Percentiles rank a stretch among this genome's conserved stretches.
Evolutionary conservation across 139 green algal genomes (phyloP).

Genomic region (Tetraselmis chui): DNA sequence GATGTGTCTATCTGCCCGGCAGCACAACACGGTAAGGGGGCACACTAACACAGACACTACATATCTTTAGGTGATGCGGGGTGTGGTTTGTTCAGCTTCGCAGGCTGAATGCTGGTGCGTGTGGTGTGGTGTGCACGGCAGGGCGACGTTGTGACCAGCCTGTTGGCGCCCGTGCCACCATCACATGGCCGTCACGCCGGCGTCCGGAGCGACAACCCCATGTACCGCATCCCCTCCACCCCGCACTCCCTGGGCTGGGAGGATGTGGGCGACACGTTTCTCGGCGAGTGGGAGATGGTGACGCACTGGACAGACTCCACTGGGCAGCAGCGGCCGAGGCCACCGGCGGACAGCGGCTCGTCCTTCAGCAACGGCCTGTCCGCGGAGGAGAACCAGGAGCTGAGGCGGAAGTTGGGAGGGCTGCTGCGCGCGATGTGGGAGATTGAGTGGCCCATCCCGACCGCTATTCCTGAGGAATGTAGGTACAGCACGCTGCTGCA

Average conservation of each 20-base stretch:
- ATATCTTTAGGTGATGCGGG: too few species aligned
- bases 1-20: background rate
- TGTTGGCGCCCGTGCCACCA: background rate
- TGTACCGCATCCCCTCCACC: background rate
- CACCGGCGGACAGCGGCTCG: too few species aligned
- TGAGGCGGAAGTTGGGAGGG: background rate
- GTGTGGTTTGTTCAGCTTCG: too few species aligned
- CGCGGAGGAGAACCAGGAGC: background rate
- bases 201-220: background rate
- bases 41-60: too few species aligned
- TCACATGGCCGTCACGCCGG: background rate
- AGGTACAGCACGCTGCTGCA: constrained; percentile 64
- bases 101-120: too few species aligned
- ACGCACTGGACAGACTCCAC: background rate
- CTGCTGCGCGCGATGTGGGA: background rate
- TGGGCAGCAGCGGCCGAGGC: too few species aligned
- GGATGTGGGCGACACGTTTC: background rate
- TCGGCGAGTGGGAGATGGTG: background rate
- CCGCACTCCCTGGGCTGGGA: background rate
- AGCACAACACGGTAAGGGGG: background rate
- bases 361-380: background rate
- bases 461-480: constrained; percentile 31
- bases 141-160: background rate
- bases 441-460: constrained; percentile 39
- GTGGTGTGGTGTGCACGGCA: too few species aligned